Base-by-base conservation (phyloP, 2,329 filamentous ascomycete genomes). In the Diaporthe sp. region DNA sequence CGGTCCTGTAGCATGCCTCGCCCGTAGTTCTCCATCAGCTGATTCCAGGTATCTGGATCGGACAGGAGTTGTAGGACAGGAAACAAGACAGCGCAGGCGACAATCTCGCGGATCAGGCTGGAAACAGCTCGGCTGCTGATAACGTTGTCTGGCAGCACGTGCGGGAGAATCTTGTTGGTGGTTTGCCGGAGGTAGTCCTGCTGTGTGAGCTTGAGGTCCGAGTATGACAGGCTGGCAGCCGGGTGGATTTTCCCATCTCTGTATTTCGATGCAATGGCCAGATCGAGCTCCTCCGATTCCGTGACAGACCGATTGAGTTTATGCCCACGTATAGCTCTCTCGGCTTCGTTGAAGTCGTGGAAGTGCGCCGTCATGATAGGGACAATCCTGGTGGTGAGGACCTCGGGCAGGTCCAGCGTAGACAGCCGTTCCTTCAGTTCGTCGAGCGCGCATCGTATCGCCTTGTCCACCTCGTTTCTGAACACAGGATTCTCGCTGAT, bases 41-140 rank as follows among this genome's bases (percentile, higher is more conserved):
- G 96, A 81, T 99, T 98, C 96, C 96, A 99, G 12, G 94, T 98
- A 85, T 99, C 97, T 1, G 97, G 96, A 79, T 99, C 96, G 7
- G 94, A 91, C 25, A 99, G 87, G 77, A 95, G 87, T 79, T 93
- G 92, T 81, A 98, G 89, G 31, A 97, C 86, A 0, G 97, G 97
- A 57, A 92, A 92, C 51, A 99, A 87, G 53, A 99, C 93, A n/a
- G 95, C 95, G 83, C 97, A 98, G 31, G 95, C 89, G n/a, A 98
- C 91, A 76, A 99, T 93, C 85, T 99, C 97, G 79, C 94, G 92
- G 76, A 98, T 90, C 72, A 99, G 87, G 49, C 93, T 93, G 44
- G 91, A 91, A 10, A 98, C 96, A 57, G 94, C 92, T 76, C 94
- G 90, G 82, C 97, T 98, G 44, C 92, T 93, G 55, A 95, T 89